These are phyloP conservation scores for Dispira simplex DNA, from an alignment of 192 early-diverging fungal genomes.

Conservation along the genomic window DNA sequence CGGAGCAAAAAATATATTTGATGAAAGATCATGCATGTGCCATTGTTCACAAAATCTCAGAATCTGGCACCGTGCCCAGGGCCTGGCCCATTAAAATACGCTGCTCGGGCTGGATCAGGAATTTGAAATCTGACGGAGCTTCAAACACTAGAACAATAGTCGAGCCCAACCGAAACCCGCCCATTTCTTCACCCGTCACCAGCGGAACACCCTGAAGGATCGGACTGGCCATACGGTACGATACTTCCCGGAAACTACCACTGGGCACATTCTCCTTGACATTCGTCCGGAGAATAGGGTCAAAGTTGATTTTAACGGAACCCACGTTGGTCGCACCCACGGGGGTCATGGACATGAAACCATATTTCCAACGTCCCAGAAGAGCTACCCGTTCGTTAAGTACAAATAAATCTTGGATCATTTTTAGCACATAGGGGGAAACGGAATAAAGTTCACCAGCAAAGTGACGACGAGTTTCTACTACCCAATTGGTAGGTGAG, in stretches of 20 bases:
- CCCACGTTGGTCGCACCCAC: conserved; percentile 99
- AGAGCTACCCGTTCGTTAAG: conserved; percentile 94
- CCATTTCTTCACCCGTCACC: conserved; percentile 73
- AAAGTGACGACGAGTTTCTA: conserved; percentile 79
- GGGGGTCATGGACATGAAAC: conserved; percentile 92
- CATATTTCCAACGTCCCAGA: conserved; percentile 81
- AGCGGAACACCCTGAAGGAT: conserved; percentile 49
- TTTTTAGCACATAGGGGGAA: conserved; percentile 74
- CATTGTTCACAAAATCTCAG: not conserved
- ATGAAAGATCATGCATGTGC: too few relatives aligned
- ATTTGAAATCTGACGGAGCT: conserved; percentile 73
- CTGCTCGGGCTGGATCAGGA: conserved; percentile 48
- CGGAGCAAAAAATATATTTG: too few relatives aligned
- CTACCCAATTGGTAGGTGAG: conserved; percentile 90
- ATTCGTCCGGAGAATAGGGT: conserved; percentile 63
- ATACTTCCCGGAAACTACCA: conserved; percentile 60
- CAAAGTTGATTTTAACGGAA: conserved; percentile 88
- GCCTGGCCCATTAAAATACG: conserved; percentile 69
- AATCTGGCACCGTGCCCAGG: conserved; percentile 27
- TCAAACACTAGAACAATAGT: conserved; percentile 97
- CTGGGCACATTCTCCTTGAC: conserved; percentile 31
- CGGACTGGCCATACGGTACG: conserved; percentile 46
- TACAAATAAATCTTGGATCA: conserved; percentile 82
- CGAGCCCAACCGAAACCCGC: conserved; percentile 89
- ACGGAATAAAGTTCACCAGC: conserved; percentile 89